Conservation (phyloP, 305 asterid genomes). For the Coffea humblotiana region DNA sequence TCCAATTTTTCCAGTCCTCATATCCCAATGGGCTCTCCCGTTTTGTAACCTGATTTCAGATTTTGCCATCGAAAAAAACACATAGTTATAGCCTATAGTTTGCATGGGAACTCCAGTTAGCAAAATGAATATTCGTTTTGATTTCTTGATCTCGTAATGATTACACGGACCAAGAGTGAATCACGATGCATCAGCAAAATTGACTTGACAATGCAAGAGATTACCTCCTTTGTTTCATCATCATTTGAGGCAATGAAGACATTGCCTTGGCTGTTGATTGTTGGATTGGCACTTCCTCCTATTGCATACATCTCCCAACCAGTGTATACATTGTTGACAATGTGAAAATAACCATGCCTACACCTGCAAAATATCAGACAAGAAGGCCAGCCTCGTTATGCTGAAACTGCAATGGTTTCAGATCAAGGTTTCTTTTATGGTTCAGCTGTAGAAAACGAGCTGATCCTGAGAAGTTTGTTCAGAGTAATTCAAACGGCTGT, state of each 20-base stretch:
- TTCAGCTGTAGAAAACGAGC: background rate
- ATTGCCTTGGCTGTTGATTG: constrained; percentile 37
- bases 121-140: background rate
- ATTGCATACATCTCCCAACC: constrained; percentile 37
- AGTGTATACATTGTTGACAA: constrained; percentile 31
- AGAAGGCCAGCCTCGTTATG: background rate
- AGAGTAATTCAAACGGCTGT: background rate
- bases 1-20: constrained; percentile 27
- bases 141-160: background rate
- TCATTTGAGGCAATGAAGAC: constrained; percentile 27
- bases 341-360: constrained; percentile 32
- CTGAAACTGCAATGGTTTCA: background rate
- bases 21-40: constrained; percentile 7
- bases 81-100: background rate
- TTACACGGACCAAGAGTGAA: background rate
- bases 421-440: background rate
- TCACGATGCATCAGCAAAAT: background rate
- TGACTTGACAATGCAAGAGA: background rate
- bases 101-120: background rate
- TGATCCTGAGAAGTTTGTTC: background rate
- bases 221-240: constrained; percentile 24
- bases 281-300: constrained; percentile 36
- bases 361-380: constrained; percentile 17
- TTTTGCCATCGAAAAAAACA: background rate
- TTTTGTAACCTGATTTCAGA: constrained; percentile 20